Evolutionary conservation across 768 basidiomycete species (phyloP).

Genomic region (Albatrellus ellisii): DNA sequence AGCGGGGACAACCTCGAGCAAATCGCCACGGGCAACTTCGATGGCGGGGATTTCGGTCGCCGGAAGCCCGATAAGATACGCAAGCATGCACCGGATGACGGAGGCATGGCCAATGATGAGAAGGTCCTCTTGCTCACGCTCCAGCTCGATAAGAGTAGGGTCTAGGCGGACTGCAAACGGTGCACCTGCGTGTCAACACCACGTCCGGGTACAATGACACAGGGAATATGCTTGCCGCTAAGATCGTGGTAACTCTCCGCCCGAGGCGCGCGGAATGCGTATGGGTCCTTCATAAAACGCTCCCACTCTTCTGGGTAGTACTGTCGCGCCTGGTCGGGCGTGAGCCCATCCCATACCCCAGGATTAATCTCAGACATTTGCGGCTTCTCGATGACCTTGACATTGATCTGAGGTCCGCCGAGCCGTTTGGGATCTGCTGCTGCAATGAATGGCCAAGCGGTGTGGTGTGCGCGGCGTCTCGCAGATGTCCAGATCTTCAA

Average conservation of each 20-base stretch:
- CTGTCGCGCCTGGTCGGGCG: constrained; percentile 77
- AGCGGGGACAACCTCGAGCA: constrained; percentile 86
- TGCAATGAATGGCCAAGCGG: constrained; percentile 84
- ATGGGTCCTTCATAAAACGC: constrained; percentile 85
- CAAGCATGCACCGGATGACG: constrained; percentile 90
- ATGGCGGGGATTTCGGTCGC: constrained; percentile 96
- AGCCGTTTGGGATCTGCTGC: constrained; percentile 15
- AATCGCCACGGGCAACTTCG: constrained; percentile 90
- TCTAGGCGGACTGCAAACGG: constrained; percentile 73
- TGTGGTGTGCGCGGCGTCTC: constrained; percentile 83
- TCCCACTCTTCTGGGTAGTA: constrained; percentile 94
- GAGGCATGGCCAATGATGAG: constrained; percentile 96
- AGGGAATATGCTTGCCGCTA: constrained; percentile 36
- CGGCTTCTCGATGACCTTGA: constrained; percentile 87
- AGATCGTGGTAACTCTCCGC: constrained; percentile 98
- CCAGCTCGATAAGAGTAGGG: constrained; percentile 84
- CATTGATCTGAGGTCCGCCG: constrained; percentile 24
- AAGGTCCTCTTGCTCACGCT: constrained; percentile 87
- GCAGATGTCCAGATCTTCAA: constrained; percentile 94
- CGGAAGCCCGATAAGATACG: constrained; percentile 87
- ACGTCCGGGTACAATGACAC: constrained; percentile 1
- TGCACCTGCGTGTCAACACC: constrained; percentile 8
- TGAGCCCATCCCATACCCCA: constrained; percentile 93
- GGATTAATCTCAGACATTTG: constrained; percentile 99
- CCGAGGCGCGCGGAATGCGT: constrained; percentile 80